Conservation (phyloP, 2,329 filamentous ascomycete species). For the Aspergillus glaucus region DNA sequence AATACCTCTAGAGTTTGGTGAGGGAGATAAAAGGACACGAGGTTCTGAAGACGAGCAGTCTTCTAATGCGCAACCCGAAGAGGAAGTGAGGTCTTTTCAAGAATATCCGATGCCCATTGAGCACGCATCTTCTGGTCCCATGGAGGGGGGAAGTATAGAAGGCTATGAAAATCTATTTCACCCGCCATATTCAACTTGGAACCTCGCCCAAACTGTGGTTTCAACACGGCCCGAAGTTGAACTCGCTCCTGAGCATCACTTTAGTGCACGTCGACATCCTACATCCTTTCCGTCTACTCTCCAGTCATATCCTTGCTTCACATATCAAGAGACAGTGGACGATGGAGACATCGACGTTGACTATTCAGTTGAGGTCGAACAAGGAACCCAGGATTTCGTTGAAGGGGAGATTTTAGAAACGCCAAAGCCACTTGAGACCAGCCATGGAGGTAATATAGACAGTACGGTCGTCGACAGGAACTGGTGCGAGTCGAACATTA, state of each 20-base stretch:
- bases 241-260: too few species aligned
- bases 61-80: neutral
- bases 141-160: too few species aligned
- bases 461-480: too few species aligned
- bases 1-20: neutral
- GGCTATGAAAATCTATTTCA: too few species aligned
- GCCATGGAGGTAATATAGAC: too few species aligned
- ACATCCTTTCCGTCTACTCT: neutral
- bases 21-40: neutral
- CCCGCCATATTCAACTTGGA: too few species aligned
- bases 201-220: too few species aligned
- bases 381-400: neutral
- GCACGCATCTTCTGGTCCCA: neutral
- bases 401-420: neutral
- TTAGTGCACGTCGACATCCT: neutral
- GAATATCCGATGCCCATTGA: neutral
- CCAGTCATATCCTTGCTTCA: neutral
- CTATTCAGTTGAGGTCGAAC: neutral
- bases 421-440: neutral
- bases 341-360: neutral
- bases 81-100: neutral
- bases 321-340: neutral
- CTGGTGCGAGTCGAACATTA: too few species aligned
- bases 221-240: too few species aligned
- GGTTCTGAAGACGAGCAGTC: neutral